phyloP scores from a whole-genome alignment of 208 protist genomes.

The Trypanosomatidae sp. region DNA sequence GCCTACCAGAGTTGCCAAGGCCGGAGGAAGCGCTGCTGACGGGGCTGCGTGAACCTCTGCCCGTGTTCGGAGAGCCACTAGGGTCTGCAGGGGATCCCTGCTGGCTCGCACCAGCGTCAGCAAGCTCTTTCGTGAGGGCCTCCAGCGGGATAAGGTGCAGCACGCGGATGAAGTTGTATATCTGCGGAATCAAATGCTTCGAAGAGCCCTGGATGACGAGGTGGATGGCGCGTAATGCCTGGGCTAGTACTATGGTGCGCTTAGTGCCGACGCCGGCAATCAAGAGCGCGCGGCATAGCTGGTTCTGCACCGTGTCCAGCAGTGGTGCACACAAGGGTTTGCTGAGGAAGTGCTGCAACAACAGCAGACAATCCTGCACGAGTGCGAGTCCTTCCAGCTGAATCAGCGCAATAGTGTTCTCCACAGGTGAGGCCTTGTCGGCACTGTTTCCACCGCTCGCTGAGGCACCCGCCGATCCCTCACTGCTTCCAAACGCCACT shows the following conservation, averaged over 20 bases:
- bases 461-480: conserved; percentile 4
- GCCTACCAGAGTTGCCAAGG: conserved; percentile 8
- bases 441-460: conserved; percentile 25
- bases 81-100: conserved; percentile 9
- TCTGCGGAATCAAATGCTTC: conserved; percentile 70
- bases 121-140: conserved; percentile 50
- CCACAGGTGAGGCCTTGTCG: conserved; percentile 13
- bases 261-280: conserved; percentile 58
- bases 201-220: conserved; percentile 52
- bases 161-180: conserved; percentile 79
- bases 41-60: conserved; percentile 10
- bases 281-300: conserved; percentile 76
- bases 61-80: not conserved
- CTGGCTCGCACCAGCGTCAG: conserved; percentile 1
- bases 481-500: conserved; percentile 1
- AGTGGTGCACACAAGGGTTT: conserved; percentile 25
- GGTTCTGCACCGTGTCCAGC: conserved; percentile 58
- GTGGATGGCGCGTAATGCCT: conserved; percentile 82
- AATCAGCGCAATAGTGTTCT: conserved; percentile 30
- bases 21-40: conserved; percentile 7
- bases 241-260: conserved; percentile 80
- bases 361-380: conserved; percentile 62
- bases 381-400: conserved; percentile 80
- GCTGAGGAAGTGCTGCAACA: conserved; percentile 29
- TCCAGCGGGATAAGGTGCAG: conserved; percentile 78